Conservation (phyloP, 345 rosid genomes). For the Bretschneidera sinensis region DNA sequence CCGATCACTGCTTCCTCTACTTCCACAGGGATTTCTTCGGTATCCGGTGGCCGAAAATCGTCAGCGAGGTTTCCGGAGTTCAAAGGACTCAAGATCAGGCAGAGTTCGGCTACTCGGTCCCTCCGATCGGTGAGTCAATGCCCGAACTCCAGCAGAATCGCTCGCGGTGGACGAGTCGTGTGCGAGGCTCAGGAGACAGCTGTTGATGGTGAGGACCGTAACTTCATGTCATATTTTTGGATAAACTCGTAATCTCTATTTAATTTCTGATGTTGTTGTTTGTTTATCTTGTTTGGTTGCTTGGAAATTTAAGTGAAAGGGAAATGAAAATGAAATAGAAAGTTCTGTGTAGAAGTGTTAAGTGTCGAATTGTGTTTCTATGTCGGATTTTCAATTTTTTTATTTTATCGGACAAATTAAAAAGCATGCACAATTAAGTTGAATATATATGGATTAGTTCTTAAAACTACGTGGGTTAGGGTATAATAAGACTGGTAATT, state of each 20-base stretch:
- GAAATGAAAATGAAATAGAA: neutral
- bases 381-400: neutral
- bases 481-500: no score
- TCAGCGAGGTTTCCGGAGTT: conserved; percentile 9
- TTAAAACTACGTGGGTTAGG: no score
- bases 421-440: neutral
- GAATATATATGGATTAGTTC: no score
- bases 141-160: neutral
- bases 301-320: neutral
- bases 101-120: conserved; percentile 1
- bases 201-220: conserved; percentile 17
- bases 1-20: neutral
- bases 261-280: neutral
- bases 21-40: conserved; percentile 13
- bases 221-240: no score
- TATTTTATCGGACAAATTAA: no score
- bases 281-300: neutral
- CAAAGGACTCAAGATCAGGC: conserved; percentile 20
- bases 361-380: neutral
- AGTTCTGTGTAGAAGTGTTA: no score
- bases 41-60: conserved; percentile 8
- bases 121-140: conserved; percentile 12
- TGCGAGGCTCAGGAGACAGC: conserved; percentile 31
- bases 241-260: neutral
- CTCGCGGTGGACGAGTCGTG: conserved; percentile 17